Evolutionary conservation across 495 filamentous ascomycete genomes (phyloP), one percentile per base, ranked within the genome.

Genomic region (Clohesyomyces aquaticus): DNA sequence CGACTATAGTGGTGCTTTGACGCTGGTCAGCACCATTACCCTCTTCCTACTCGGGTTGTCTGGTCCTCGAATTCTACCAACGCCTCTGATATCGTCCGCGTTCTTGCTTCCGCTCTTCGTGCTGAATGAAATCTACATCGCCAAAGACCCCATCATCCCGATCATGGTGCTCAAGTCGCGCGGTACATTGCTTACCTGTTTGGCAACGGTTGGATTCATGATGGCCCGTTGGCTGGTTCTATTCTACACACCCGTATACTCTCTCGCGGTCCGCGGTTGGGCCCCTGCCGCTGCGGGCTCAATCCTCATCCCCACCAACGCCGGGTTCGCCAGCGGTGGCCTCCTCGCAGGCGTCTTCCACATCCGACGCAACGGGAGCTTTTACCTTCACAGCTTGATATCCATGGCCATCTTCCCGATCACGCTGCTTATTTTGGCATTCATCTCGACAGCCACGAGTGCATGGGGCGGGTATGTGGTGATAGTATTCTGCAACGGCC

Each of bases 241-340:
- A 6, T 91, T 91, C 74, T 92, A 88, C 76, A 80, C 85, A 0
- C 90, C 90, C 0, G 83, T 88, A 27, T 91, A 89, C 66, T 84
- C 87, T 4, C 83, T 92, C 56, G 85, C 88, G 2, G 85, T 92
- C 0, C 82, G 83, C 3, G 81, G 80, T 51, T 87, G 87, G 79
- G 73, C 77, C 10, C 85, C 88, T 2, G 87, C 87, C 3, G 74
- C 79, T 0, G 87, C 88, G 0, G 90, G 90, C 0, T 77, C 85
- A 18, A 87, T 91, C 29, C 77, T 93, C 3, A 81, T 91, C 49
- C 87, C 90, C 0, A 92, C 88, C 0, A 93, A 92, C 71, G 70
- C 81, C 1, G 90, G 89, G 0, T 92, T 93, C 66, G 89, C 84
- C 0, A 47, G 80, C 1, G 90, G 90, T 28, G 89, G 89, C 0